phyloP scores from a whole-genome alignment of 768 basidiomycete species.

The Jaapia argillacea region DNA sequence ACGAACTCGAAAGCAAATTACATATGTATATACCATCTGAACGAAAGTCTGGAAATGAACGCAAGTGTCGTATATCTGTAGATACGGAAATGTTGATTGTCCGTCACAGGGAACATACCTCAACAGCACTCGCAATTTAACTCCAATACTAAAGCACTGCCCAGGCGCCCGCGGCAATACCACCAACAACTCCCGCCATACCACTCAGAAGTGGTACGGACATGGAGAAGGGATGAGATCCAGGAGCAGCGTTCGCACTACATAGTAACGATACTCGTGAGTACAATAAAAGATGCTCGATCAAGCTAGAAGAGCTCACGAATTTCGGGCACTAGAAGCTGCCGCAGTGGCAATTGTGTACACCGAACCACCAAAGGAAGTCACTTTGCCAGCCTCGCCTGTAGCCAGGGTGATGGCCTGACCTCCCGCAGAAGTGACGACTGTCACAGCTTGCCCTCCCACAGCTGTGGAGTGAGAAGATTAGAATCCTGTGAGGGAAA shows the following conservation, averaged over 20 bases:
- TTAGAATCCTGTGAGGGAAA: background rate
- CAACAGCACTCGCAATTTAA: too few species aligned
- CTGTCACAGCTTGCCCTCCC: slow-evolving; percentile 40
- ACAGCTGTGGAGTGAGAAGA: slow-evolving; percentile 30
- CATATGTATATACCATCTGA: too few species aligned
- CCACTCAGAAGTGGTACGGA: slow-evolving; percentile 19
- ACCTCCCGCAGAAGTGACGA: slow-evolving; percentile 51
- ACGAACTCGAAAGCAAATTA: too few species aligned
- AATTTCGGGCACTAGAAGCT: background rate
- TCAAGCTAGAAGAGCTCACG: too few species aligned
- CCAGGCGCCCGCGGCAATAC: slow-evolving; percentile 29
- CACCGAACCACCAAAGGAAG: slow-evolving; percentile 41
- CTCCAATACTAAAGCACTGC: slow-evolving; percentile 25
- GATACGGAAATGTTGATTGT: too few species aligned
- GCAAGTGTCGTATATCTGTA: too few species aligned
- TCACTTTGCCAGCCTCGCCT: slow-evolving; percentile 27
- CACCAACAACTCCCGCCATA: slow-evolving; percentile 19
- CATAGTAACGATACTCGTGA: background rate
- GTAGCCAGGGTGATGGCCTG: slow-evolving; percentile 49
- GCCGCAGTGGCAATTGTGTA: slow-evolving; percentile 39
- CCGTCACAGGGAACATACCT: too few species aligned
- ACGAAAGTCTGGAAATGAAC: too few species aligned
- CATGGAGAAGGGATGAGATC: slow-evolving; percentile 9
- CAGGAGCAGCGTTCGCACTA: slow-evolving; percentile 10
- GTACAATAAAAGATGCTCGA: background rate